A percentile compares a stretch with the other conserved stretches of the same genome.
Evolutionary conservation across 2,329 filamentous ascomycete genomes (phyloP).

Genomic region (Aureobasidium vineae): DNA sequence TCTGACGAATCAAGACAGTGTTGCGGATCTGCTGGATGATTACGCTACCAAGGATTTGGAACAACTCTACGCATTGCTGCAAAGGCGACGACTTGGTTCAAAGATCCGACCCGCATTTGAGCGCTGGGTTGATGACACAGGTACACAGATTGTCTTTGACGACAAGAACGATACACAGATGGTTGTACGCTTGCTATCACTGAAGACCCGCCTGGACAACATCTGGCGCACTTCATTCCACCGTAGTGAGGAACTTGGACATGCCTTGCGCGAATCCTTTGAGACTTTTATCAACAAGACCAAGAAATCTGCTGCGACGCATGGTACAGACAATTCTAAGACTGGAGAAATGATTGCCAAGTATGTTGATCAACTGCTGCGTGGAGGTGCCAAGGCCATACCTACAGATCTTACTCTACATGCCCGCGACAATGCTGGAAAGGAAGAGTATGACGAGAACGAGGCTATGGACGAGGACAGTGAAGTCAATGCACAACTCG

Average conservation of each 20-base stretch:
- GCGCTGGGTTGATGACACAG: slow-evolving; percentile 73
- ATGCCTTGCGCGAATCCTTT: slow-evolving; percentile 80
- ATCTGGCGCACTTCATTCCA: slow-evolving; percentile 75
- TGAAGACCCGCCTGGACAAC: slow-evolving; percentile 75
- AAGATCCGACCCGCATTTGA: slow-evolving; percentile 72
- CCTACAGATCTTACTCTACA: slow-evolving; percentile 64
- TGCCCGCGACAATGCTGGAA: slow-evolving; percentile 54
- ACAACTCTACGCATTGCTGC: slow-evolving; percentile 73
- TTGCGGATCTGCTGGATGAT: slow-evolving; percentile 70
- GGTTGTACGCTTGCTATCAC: slow-evolving; percentile 75
- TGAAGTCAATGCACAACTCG: slow-evolving; percentile 86
- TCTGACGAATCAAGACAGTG: slow-evolving; percentile 49
- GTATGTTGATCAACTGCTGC: slow-evolving; percentile 85
- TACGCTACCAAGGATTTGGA: slow-evolving; percentile 69
- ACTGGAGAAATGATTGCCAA: slow-evolving; percentile 99
- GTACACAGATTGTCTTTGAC: slow-evolving; percentile 75
- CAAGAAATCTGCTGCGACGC: slow-evolving; percentile 67
- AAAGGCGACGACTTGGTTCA: slow-evolving; percentile 67
- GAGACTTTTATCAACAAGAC: slow-evolving; percentile 88
- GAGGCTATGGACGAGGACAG: slow-evolving; percentile 81
- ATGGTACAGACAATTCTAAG: slow-evolving; percentile 83
- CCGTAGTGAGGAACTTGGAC: slow-evolving; percentile 71
- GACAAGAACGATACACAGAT: slow-evolving; percentile 77
- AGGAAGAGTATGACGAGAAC: slow-evolving; percentile 59
- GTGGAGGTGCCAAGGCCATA: slow-evolving; percentile 81